These are phyloP conservation scores for Mycosphaerelloides madeirae DNA, from an alignment of 2,329 filamentous ascomycete species.

Conservation along the genomic window DNA sequence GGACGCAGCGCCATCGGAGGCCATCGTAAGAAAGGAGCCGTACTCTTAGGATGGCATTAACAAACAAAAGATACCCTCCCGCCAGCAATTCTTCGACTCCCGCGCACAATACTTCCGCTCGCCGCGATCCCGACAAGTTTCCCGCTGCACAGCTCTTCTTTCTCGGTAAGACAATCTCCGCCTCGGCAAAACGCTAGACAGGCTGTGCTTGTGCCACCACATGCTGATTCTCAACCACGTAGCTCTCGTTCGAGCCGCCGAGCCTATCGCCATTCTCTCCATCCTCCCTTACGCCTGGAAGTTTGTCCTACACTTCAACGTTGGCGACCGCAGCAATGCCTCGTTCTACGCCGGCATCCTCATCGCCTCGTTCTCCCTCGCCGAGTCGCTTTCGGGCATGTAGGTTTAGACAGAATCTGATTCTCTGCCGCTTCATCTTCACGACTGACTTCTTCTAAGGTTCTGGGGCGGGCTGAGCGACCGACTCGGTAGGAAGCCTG, in stretches of 20 bases:
- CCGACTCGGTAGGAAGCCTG: conserved; percentile 75
- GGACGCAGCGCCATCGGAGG: conserved; percentile 2
- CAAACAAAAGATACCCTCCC: conserved; percentile 20
- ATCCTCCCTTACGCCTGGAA: conserved; percentile 91
- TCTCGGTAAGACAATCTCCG: conserved; percentile 57
- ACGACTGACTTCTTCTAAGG: conserved; percentile 14
- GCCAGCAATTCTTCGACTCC: too few relatives aligned
- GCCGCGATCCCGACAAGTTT: conserved; percentile 67
- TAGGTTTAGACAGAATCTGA: conserved; percentile 15
- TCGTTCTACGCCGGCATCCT: conserved; percentile 85
- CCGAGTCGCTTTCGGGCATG: conserved; percentile 78
- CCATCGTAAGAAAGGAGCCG: conserved; percentile 23
- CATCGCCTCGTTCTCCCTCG: conserved; percentile 79
- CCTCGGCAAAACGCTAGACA: neutral
- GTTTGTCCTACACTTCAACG: conserved; percentile 69
- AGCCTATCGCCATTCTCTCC: conserved; percentile 87
- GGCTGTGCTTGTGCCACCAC: neutral
- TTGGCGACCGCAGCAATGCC: conserved; percentile 68
- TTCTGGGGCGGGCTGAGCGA: conserved; percentile 84
- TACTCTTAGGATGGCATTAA: conserved; percentile 19
- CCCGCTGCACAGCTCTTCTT: conserved; percentile 78
- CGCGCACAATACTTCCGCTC: conserved; percentile 25
- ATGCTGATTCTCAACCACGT: conserved; percentile 6
- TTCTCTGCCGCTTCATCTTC: neutral
- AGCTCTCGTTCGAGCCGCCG: conserved; percentile 89